Evolutionary conservation across 1,284 basidiomycete species (phyloP).

Genomic region (Cutaneotrichosporon sp.): DNA sequence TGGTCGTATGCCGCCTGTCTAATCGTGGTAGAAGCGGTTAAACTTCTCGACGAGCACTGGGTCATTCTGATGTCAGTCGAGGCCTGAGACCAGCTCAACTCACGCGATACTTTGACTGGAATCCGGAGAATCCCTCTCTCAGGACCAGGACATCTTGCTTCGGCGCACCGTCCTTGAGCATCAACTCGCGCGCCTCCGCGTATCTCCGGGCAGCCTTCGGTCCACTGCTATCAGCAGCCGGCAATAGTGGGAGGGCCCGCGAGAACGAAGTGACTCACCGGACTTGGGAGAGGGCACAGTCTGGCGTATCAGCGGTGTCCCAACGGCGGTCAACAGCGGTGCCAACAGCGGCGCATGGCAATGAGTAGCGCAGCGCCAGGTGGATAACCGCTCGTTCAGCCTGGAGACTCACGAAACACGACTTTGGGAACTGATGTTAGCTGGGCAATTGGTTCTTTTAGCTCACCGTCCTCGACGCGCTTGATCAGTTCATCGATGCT

Average conservation of each 20-base stretch:
- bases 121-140: constrained; percentile 47
- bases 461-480: constrained; percentile 34
- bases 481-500: constrained; percentile 38
- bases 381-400: too few relatives aligned
- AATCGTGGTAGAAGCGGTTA: constrained; percentile 46
- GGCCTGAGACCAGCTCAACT: constrained; percentile 9
- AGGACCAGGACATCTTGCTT: constrained; percentile 46
- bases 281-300: constrained; percentile 47
- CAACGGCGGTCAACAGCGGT: not conserved
- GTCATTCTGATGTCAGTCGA: constrained; percentile 34
- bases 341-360: not conserved
- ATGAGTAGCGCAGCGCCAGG: too few relatives aligned
- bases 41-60: constrained; percentile 47
- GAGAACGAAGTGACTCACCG: constrained; percentile 35
- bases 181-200: constrained; percentile 34
- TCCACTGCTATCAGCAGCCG: constrained; percentile 13
- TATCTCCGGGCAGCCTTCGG: constrained; percentile 49
- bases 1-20: not conserved
- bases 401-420: constrained; percentile 46
- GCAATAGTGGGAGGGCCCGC: too few relatives aligned
- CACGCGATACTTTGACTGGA: constrained; percentile 44
- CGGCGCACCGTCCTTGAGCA: constrained; percentile 21
- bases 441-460: not conserved
- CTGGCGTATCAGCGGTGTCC: constrained; percentile 25
- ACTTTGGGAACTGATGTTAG: constrained; percentile 38